Base-by-base conservation (phyloP, 768 basidiomycete species). In the Rhodotorula paludigena region DNA sequence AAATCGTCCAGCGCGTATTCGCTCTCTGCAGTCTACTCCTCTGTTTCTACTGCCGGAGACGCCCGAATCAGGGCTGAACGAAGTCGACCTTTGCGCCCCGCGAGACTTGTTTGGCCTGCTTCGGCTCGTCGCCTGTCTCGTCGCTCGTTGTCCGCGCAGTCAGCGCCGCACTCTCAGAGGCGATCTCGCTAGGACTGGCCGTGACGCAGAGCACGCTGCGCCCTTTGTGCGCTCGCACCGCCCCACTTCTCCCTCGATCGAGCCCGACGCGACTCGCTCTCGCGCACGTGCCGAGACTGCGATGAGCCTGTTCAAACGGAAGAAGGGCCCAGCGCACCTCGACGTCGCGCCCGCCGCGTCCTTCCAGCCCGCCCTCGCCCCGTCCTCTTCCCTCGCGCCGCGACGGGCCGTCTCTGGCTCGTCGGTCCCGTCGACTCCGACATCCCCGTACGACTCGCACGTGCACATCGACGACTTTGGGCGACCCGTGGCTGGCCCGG, bases 381-480 rank as follows among this genome's bases (percentile, higher is more conserved):
- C 57, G 44, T 33, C 49, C 21, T 12, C n/a, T 12, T 25, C 32
- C 5, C 39, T 38, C 39, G n/a, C 55, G 16, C 25, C 39, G 28
- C 56, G 30, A 5, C 28, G 44, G 25, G 44, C 21, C 44, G 44
- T 35, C 16, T 53, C 52, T 8, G 32, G 32, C 36, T 10, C 55
- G 20, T 1, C 6, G 11, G 32, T 53, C 38, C 44, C 57, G n/a
- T 12, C 30, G 25, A 3, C 23, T 35, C 21, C 55, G 1, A 2
- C 28, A 11, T 45, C 42, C 32, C 44, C 32, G 23, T 39, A 51
- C 41, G 59, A 39, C 25, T 16, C 7, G n/a, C 23, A 48, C 5
- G 14, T 54, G 16, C 66, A 58, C 25, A 61, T 68, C 41, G 66
- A 68, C 61, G 66, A 68, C 56, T 68, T 68, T 41, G 66, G 66